Evolutionary conservation across 2,329 filamentous ascomycete species (phyloP).

Genomic region (Niveomyces coronatus): DNA sequence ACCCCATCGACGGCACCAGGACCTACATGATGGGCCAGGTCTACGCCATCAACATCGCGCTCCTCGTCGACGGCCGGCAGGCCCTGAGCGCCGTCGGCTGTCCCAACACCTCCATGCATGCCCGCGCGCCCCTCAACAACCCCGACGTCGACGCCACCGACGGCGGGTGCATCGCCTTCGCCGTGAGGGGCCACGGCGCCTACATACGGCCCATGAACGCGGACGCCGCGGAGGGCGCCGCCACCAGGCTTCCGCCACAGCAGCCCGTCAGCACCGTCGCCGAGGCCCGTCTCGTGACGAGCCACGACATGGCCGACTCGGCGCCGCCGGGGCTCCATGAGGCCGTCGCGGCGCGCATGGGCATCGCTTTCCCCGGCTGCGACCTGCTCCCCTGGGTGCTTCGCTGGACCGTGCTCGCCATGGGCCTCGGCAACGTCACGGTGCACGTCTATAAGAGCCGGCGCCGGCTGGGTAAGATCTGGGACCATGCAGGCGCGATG

Average conservation of each 20-base stretch:
- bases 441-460: slow-evolving; percentile 45
- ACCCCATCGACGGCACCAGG: slow-evolving; percentile 51
- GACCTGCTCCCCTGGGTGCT: slow-evolving; percentile 49
- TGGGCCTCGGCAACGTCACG: slow-evolving; percentile 42
- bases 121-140: slow-evolving; percentile 30
- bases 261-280: slow-evolving; percentile 13
- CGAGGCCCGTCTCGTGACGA: slow-evolving; percentile 36
- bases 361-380: slow-evolving; percentile 33
- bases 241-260: slow-evolving; percentile 24
- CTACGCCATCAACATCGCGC: slow-evolving; percentile 47
- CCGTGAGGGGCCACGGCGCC: slow-evolving; percentile 37
- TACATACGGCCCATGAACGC: slow-evolving; percentile 32
- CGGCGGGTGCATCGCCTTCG: slow-evolving; percentile 40
- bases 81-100: slow-evolving; percentile 39
- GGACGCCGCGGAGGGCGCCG: slow-evolving; percentile 13
- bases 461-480: slow-evolving; percentile 41
- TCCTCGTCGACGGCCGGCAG: slow-evolving; percentile 41
- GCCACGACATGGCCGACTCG: slow-evolving; percentile 35
- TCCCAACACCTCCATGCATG: slow-evolving; percentile 33
- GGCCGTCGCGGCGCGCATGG: slow-evolving; percentile 31
- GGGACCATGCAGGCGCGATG: slow-evolving; percentile 52
- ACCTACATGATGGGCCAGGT: slow-evolving; percentile 43
- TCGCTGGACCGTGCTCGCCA: slow-evolving; percentile 41
- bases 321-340: slow-evolving; percentile 38
- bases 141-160: slow-evolving; percentile 31